A percentile compares a stretch with the other conserved stretches of the same genome.
These are phyloP conservation scores for Dactylellina sp. DNA, from an alignment of 2,329 filamentous ascomycete species.

Conservation along the genomic window DNA sequence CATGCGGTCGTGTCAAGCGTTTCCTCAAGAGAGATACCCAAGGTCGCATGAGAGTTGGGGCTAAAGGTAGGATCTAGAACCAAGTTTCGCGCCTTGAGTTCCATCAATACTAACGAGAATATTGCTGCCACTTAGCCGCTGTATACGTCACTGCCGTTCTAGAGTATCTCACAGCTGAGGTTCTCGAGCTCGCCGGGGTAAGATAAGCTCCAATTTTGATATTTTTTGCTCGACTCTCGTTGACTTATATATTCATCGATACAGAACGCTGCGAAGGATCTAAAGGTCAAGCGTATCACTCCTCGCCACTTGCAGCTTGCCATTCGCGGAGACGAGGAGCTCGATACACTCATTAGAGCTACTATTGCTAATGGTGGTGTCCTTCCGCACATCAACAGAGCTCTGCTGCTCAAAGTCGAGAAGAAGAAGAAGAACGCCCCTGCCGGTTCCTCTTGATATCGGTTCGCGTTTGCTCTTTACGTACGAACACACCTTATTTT, in stretches of 20 bases:
- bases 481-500: slow-evolving; percentile 10
- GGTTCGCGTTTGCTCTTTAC: neutral
- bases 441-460: slow-evolving; percentile 41
- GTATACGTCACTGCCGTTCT: slow-evolving; percentile 98
- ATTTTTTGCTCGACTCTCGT: slow-evolving; percentile 23
- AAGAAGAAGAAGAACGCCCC: slow-evolving; percentile 83
- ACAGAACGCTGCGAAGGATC: slow-evolving; percentile 95
- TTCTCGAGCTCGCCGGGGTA: slow-evolving; percentile 93
- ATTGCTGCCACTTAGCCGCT: slow-evolving; percentile 71
- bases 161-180: slow-evolving; percentile 97
- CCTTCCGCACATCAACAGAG: slow-evolving; percentile 97
- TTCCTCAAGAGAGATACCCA: slow-evolving; percentile 99
- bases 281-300: slow-evolving; percentile 99
- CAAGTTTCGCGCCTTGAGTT: neutral
- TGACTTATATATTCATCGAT: slow-evolving; percentile 1
- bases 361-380: slow-evolving; percentile 99
- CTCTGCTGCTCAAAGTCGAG: slow-evolving; percentile 92
- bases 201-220: slow-evolving; percentile 52
- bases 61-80: slow-evolving; percentile 62
- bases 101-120: slow-evolving; percentile 47
- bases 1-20: slow-evolving; percentile 99
- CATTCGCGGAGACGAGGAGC: slow-evolving; percentile 97
- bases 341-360: slow-evolving; percentile 95
- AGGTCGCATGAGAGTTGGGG: slow-evolving; percentile 78
- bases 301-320: slow-evolving; percentile 97